These are phyloP conservation scores for Lindgomyces ingoldianus DNA, from an alignment of 495 filamentous ascomycete species.

Conservation along the genomic window DNA sequence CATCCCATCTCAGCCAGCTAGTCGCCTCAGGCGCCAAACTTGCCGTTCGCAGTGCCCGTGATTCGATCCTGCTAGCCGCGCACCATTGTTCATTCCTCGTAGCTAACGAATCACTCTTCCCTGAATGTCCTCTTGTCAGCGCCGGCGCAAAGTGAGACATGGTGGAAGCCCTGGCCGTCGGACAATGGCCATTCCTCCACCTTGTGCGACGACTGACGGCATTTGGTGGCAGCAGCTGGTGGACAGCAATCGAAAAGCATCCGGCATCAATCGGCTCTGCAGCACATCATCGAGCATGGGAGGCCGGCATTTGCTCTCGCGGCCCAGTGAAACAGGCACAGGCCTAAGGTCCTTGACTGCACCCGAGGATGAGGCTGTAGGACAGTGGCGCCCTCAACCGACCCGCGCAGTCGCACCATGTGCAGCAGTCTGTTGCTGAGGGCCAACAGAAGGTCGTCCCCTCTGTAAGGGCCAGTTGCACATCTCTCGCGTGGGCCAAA, in stretches of 20 bases:
- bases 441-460: slow-evolving; percentile 17
- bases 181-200: slow-evolving; percentile 27
- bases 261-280: slow-evolving; percentile 2
- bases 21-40: slow-evolving; percentile 35
- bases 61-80: slow-evolving; percentile 37
- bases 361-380: slow-evolving; percentile 18
- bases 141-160: slow-evolving; percentile 30
- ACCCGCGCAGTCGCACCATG: slow-evolving; percentile 22
- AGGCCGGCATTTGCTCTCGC: slow-evolving; percentile 2
- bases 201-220: slow-evolving; percentile 27
- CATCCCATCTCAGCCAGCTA: slow-evolving; percentile 6
- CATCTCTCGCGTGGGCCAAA: slow-evolving; percentile 33
- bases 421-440: slow-evolving; percentile 8
- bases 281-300: slow-evolving; percentile 22
- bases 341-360: background rate
- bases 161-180: slow-evolving; percentile 21
- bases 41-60: slow-evolving; percentile 27
- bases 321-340: slow-evolving; percentile 6
- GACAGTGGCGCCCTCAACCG: slow-evolving; percentile 27
- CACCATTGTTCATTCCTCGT: slow-evolving; percentile 7
- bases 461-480: slow-evolving; percentile 35
- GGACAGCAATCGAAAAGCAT: background rate
- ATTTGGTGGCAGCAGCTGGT: slow-evolving; percentile 15
- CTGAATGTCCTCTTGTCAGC: slow-evolving; percentile 9
- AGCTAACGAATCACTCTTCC: background rate